Evolutionary conservation across 2,329 filamentous ascomycete genomes (phyloP).

Genomic region (Akanthomyces dipterigenus): DNA sequence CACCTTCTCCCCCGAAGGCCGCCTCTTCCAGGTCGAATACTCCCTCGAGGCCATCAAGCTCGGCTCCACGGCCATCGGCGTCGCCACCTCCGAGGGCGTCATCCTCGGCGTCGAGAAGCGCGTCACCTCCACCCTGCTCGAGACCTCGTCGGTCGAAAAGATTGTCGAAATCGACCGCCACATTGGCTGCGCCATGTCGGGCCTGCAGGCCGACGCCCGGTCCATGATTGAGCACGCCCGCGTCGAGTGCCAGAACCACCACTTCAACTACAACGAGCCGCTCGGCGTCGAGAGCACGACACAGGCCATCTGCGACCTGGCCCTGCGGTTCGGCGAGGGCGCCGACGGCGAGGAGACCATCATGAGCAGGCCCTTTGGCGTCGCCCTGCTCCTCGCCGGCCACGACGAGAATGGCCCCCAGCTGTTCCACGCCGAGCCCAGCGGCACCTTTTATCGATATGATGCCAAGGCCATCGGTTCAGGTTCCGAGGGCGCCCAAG

Average conservation of each 20-base stretch:
- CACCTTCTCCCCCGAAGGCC: constrained; percentile 99
- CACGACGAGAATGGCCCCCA: constrained; percentile 96
- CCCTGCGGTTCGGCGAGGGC: constrained; percentile 91
- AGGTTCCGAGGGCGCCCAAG: constrained; percentile 93
- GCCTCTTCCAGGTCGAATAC: constrained; percentile 99
- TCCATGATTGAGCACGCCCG: constrained; percentile 98
- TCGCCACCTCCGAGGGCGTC: constrained; percentile 90
- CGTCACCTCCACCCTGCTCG: constrained; percentile 93
- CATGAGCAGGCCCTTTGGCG: constrained; percentile 96
- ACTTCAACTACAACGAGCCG: constrained; percentile 96
- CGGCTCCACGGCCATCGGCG: constrained; percentile 94
- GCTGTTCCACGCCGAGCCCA: constrained; percentile 96
- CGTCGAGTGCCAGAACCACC: constrained; percentile 93
- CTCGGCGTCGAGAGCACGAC: constrained; percentile 96
- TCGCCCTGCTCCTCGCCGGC: constrained; percentile 91
- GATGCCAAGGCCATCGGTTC: constrained; percentile 98
- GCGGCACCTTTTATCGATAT: constrained; percentile 97
- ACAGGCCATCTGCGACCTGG: constrained; percentile 96
- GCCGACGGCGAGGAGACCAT: constrained; percentile 97
- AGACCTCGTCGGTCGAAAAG: constrained; percentile 97
- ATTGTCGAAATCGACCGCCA: constrained; percentile 99
- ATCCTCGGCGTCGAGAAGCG: constrained; percentile 98
- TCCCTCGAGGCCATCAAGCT: constrained; percentile 99
- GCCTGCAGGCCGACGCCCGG: constrained; percentile 92
- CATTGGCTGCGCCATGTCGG: constrained; percentile 98